Conservation (phyloP, 1,284 basidiomycete species). For the Irpex sp. region DNA sequence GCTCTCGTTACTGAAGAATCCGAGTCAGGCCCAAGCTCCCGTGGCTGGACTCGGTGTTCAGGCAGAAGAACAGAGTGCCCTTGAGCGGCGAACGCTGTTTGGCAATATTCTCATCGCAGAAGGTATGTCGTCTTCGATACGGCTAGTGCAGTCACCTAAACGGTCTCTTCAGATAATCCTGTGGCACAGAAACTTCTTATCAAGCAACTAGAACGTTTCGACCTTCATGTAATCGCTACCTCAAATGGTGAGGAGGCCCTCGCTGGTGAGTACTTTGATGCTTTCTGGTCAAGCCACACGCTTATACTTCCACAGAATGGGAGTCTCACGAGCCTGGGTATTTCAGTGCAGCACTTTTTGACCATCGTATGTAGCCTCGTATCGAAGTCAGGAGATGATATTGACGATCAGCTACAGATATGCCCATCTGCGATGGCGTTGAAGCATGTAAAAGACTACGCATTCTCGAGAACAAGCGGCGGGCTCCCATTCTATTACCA, state of each 20-base stretch:
- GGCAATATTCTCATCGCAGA: slow-evolving; percentile 78
- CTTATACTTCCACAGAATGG: slow-evolving; percentile 56
- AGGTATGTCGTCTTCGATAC: slow-evolving; percentile 46
- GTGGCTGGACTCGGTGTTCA: slow-evolving; percentile 45
- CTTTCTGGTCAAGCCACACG: neutral
- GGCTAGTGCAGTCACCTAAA: neutral
- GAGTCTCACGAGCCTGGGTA: slow-evolving; percentile 71
- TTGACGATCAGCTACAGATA: slow-evolving; percentile 50
- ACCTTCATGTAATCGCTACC: slow-evolving; percentile 67
- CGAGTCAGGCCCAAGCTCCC: slow-evolving; percentile 45
- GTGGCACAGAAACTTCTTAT: slow-evolving; percentile 73
- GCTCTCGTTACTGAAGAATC: slow-evolving; percentile 66
- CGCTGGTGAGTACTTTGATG: slow-evolving; percentile 43
- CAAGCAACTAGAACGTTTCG: slow-evolving; percentile 69
- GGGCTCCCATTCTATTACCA: slow-evolving; percentile 55
- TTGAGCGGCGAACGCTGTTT: slow-evolving; percentile 60
- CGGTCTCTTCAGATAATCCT: slow-evolving; percentile 60
- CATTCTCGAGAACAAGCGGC: slow-evolving; percentile 63
- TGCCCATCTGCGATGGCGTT: slow-evolving; percentile 81
- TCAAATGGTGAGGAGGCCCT: slow-evolving; percentile 76
- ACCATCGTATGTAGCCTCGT: slow-evolving; percentile 59
- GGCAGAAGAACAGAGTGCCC: slow-evolving; percentile 52
- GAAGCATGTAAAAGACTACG: slow-evolving; percentile 74
- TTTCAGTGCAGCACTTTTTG: slow-evolving; percentile 75
- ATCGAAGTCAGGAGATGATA: slow-evolving; percentile 4